A percentile compares a stretch with the other conserved stretches of the same genome.
These are phyloP conservation scores for Phytophthora brassicae DNA, from an alignment of 352 stramenopile species.

Conservation along the genomic window DNA sequence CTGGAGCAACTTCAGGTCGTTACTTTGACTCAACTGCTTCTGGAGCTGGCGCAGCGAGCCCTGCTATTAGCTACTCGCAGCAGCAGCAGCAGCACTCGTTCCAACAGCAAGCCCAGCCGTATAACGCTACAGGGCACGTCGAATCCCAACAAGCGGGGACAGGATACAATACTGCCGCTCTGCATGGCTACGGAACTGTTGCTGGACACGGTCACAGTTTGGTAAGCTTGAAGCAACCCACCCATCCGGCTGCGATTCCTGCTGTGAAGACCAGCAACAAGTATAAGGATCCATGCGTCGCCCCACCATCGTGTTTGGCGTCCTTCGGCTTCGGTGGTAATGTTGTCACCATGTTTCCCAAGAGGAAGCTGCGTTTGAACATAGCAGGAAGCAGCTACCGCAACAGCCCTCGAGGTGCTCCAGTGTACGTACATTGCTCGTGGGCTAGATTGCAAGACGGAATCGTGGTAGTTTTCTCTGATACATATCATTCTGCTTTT, in stretches of 20 bases:
- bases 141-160: slow-evolving; percentile 17
- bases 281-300: slow-evolving; percentile 82
- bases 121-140: slow-evolving; percentile 6
- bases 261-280: slow-evolving; percentile 57
- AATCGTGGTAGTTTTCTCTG: slow-evolving; percentile 9
- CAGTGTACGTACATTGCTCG: slow-evolving; percentile 44
- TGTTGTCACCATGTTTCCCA: slow-evolving; percentile 89
- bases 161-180: slow-evolving; percentile 13
- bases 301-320: slow-evolving; percentile 69
- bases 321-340: slow-evolving; percentile 89
- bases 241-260: slow-evolving; percentile 19
- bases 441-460: neutral
- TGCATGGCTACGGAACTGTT: slow-evolving; percentile 16
- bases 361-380: slow-evolving; percentile 80
- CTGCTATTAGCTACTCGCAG: slow-evolving; percentile 14
- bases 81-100: slow-evolving; percentile 16
- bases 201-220: slow-evolving; percentile 6
- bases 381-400: slow-evolving; percentile 53
- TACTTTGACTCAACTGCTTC: slow-evolving; percentile 18
- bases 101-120: slow-evolving; percentile 17
- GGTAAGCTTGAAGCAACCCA: slow-evolving; percentile 7
- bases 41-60: slow-evolving; percentile 3
- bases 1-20: slow-evolving; percentile 6
- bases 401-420: slow-evolving; percentile 58
- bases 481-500: slow-evolving; percentile 14